Evolutionary conservation across 1,139 yeast genomes (phyloP).

Genomic region (Yamadazyma siamensis): DNA sequence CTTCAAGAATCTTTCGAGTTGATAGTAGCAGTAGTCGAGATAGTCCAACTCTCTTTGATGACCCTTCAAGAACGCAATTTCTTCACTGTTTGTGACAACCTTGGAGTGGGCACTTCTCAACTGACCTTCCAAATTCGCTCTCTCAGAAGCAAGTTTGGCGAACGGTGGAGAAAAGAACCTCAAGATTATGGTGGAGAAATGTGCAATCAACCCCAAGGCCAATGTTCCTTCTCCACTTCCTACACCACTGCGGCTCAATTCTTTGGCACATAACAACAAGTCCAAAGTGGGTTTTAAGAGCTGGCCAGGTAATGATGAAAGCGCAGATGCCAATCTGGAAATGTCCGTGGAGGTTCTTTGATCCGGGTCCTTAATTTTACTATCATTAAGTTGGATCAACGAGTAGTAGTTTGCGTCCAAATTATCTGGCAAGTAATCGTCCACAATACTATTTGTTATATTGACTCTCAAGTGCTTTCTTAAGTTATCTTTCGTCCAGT

Average conservation of each 20-base stretch:
- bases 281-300: conserved; percentile 82
- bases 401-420: conserved; percentile 47
- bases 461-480: conserved; percentile 64
- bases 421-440: conserved; percentile 64
- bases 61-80: conserved; percentile 82
- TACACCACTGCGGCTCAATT: conserved; percentile 71
- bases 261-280: conserved; percentile 76
- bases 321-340: conserved; percentile 66
- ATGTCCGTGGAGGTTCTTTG: conserved; percentile 81
- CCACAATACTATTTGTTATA: conserved; percentile 61
- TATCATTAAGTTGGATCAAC: conserved; percentile 53
- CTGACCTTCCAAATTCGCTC: conserved; percentile 82
- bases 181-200: conserved; percentile 71
- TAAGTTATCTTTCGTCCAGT: conserved; percentile 67
- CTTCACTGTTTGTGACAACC: conserved; percentile 76
- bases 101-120: conserved; percentile 81
- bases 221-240: conserved; percentile 84
- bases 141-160: conserved; percentile 74
- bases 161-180: conserved; percentile 86
- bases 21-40: conserved; percentile 78
- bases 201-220: conserved; percentile 76
- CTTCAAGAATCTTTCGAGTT: conserved; percentile 73
- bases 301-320: conserved; percentile 82
- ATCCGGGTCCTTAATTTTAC: conserved; percentile 68
- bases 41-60: conserved; percentile 76